Percentiles rank a stretch among this genome's conserved stretches.
Conservation (phyloP, 305 asterid species). For the Fraxinus platypoda region DNA sequence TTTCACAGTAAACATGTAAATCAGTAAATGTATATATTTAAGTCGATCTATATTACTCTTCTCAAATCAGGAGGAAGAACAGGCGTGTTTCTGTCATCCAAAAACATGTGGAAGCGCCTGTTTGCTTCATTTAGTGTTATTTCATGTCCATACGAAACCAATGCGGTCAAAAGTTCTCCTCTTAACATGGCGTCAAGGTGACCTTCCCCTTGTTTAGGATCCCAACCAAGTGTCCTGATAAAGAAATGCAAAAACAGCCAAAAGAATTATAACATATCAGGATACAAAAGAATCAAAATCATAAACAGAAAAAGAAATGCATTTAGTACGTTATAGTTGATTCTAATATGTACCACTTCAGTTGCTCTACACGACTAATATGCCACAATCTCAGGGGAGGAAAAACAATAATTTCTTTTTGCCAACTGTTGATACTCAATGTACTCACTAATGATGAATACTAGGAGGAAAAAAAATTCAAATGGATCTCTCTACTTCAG, state of each 20-base stretch:
- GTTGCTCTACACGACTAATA: not conserved
- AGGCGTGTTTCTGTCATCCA: constrained; percentile 68
- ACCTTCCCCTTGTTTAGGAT: constrained; percentile 90
- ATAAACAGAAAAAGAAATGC: not conserved
- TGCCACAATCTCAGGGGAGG: not conserved
- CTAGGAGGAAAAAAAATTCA: not conserved
- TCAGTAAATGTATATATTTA: not conserved
- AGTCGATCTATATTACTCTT: constrained; percentile 45
- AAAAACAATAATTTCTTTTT: not conserved
- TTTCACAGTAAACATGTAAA: constrained; percentile 6
- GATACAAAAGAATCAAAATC: not conserved
- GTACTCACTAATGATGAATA: not conserved
- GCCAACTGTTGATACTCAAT: not conserved
- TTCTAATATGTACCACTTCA: constrained; percentile 5
- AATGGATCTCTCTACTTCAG: not conserved
- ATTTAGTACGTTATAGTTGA: not conserved
- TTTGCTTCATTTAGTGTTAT: constrained; percentile 72
- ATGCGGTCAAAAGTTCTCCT: constrained; percentile 76
- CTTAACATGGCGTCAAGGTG: constrained; percentile 96
- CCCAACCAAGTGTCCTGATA: constrained; percentile 94
- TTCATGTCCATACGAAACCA: constrained; percentile 76
- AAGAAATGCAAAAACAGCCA: constrained; percentile 26
- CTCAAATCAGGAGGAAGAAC: constrained; percentile 94
- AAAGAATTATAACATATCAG: not conserved
- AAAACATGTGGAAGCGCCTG: constrained; percentile 65